phyloP scores from a whole-genome alignment of 2,329 filamentous ascomycete species.

The Ophiocordyceps robertsii region DNA sequence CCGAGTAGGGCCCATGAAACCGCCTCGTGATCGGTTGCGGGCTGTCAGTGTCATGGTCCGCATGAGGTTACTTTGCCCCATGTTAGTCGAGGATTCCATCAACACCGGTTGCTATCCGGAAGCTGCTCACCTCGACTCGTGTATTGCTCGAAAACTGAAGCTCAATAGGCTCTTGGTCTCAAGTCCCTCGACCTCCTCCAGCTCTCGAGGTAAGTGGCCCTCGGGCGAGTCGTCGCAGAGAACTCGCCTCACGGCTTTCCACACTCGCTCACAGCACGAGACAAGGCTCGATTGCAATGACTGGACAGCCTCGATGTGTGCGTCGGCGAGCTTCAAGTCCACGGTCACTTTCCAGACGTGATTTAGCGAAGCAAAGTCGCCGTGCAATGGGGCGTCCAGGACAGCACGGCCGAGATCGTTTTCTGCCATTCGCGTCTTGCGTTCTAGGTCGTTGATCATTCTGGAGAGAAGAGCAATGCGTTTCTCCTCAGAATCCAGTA shows the following conservation, averaged over 20 bases:
- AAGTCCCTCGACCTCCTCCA: constrained; percentile 57
- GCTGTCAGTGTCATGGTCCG: constrained; percentile 44
- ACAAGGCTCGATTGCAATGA: constrained; percentile 43
- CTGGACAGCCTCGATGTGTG: constrained; percentile 20
- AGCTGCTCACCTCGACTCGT: constrained; percentile 70
- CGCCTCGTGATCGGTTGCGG: constrained; percentile 29
- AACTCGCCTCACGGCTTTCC: constrained; percentile 60
- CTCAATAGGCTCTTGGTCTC: constrained; percentile 84
- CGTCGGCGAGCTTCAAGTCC: constrained; percentile 23
- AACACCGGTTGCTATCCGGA: not conserved
- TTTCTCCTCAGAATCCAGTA: constrained; percentile 29
- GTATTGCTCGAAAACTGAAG: constrained; percentile 89
- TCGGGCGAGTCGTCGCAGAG: constrained; percentile 93
- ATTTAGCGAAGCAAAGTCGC: constrained; percentile 52
- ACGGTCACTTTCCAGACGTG: constrained; percentile 40
- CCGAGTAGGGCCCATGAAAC: constrained; percentile 31
- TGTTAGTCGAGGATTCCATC: not conserved
- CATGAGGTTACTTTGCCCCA: constrained; percentile 49
- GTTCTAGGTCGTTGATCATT: constrained; percentile 48
- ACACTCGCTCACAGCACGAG: constrained; percentile 52
- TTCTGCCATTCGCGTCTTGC: constrained; percentile 49
- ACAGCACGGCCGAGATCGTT: constrained; percentile 54
- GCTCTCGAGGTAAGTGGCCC: constrained; percentile 65
- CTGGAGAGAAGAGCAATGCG: constrained; percentile 38
- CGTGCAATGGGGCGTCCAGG: constrained; percentile 53